Conservation (phyloP, 371 early-diverging fungal genomes). For the Paramicrosporidium saccamoebae region DNA sequence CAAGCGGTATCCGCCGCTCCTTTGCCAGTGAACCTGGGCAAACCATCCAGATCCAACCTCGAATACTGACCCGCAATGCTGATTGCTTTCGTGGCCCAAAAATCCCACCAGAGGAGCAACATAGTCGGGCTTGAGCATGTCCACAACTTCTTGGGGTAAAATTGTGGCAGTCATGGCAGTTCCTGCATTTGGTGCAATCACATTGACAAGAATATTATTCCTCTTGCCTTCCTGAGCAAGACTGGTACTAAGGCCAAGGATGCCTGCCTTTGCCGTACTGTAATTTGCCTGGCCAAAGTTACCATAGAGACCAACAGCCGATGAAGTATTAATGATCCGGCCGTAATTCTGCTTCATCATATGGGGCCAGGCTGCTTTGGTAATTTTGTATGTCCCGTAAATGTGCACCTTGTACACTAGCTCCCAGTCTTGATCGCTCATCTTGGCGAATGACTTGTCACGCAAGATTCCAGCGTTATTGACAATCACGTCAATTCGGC, state of each 20-base stretch:
- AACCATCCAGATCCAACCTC: slow-evolving; percentile 40
- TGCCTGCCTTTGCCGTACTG: slow-evolving; percentile 33
- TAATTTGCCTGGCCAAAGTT: slow-evolving; percentile 98
- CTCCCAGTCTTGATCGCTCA: slow-evolving; percentile 34
- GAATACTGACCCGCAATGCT: slow-evolving; percentile 18
- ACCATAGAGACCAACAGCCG: slow-evolving; percentile 88
- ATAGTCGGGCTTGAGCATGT: slow-evolving; percentile 38
- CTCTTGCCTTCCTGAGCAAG: slow-evolving; percentile 30
- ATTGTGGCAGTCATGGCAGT: slow-evolving; percentile 42
- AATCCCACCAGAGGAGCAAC: slow-evolving; percentile 33
- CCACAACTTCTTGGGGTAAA: slow-evolving; percentile 36
- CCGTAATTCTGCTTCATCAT: slow-evolving; percentile 33
- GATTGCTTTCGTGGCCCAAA: slow-evolving; percentile 17
- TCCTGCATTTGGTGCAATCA: slow-evolving; percentile 39
- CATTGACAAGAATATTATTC: slow-evolving; percentile 24
- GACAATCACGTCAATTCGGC: slow-evolving; percentile 25
- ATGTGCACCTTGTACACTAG: slow-evolving; percentile 23
- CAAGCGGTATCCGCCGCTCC: slow-evolving; percentile 27
- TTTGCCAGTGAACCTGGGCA: slow-evolving; percentile 24
- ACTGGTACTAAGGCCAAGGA: slow-evolving; percentile 27
- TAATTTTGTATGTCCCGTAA: slow-evolving; percentile 25
- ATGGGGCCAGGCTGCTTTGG: slow-evolving; percentile 33
- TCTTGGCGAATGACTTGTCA: slow-evolving; percentile 27
- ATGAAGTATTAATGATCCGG: slow-evolving; percentile 33
- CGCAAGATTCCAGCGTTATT: slow-evolving; percentile 40